These are phyloP conservation scores for Aeschynomene evenia DNA, from an alignment of 306 rosid genomes.

Conservation along the genomic window DNA sequence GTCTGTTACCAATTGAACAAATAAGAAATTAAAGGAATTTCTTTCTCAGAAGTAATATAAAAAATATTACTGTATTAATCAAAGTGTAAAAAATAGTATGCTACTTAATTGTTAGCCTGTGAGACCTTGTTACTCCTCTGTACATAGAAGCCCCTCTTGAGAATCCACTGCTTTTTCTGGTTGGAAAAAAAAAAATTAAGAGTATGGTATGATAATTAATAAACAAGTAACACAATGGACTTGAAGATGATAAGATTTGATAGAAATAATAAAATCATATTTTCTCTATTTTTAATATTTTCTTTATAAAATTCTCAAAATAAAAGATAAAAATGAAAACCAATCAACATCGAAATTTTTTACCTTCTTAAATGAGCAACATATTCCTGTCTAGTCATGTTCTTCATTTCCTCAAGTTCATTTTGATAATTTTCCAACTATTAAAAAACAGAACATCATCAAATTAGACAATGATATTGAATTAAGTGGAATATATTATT, in stretches of 20 bases:
- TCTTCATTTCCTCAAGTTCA: conserved; percentile 81
- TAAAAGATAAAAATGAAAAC: no score
- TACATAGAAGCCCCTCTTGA: conserved; percentile 92
- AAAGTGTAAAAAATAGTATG: conserved; percentile 4
- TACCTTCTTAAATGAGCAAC: conserved; percentile 93
- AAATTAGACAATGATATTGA: conserved; percentile 6
- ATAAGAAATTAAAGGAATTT: background rate
- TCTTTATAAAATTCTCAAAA: no score
- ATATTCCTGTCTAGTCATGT: conserved; percentile 81
- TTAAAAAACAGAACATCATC: conserved; percentile 25
- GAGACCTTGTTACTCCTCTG: conserved; percentile 95
- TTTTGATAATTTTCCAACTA: conserved; percentile 76
- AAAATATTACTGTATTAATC: background rate
- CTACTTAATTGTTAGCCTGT: conserved; percentile 18
- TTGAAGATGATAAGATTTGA: background rate
- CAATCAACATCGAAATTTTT: no score
- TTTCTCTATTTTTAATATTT: no score
- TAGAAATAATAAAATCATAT: no score
- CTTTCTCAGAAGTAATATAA: background rate
- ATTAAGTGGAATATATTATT: background rate
- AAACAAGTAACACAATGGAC: conserved; percentile 13
- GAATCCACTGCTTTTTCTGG: conserved; percentile 92
- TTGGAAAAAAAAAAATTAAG: no score
- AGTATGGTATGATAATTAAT: background rate
- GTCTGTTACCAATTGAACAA: conserved; percentile 53